phyloP scores from a whole-genome alignment of 805 yeast species.

The Candida tibetensis region DNA sequence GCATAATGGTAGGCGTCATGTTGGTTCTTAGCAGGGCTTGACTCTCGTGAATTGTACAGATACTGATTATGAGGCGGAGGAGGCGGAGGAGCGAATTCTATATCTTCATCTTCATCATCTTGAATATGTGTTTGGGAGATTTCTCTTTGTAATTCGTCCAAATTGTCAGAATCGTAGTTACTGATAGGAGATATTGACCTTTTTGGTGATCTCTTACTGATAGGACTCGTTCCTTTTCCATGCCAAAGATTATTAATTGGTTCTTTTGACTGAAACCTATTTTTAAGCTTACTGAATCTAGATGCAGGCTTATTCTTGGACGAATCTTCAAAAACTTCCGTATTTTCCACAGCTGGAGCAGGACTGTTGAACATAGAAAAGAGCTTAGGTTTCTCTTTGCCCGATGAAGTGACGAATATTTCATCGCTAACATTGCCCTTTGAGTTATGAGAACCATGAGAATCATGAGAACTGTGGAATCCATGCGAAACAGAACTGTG shows the following conservation, averaged over 20 bases:
- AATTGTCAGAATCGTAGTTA: constrained; percentile 12
- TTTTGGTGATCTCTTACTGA: constrained; percentile 1
- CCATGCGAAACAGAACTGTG: neutral
- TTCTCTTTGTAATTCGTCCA: constrained; percentile 8
- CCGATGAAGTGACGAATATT: constrained; percentile 5
- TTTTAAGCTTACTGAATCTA: constrained; percentile 31
- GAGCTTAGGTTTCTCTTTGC: neutral
- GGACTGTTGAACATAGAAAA: neutral
- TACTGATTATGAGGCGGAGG: constrained; percentile 24
- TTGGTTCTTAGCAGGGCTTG: no score
- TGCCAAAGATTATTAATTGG: constrained; percentile 29
- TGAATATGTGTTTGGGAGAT: constrained; percentile 1
- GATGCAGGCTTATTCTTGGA: constrained; percentile 20
- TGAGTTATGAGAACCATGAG: neutral
- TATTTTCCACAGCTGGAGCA: constrained; percentile 7
- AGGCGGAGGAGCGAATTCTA: constrained; percentile 17
- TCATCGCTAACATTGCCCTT: neutral
- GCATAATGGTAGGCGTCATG: no score
- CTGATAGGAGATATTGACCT: constrained; percentile 21
- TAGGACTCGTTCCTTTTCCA: neutral
- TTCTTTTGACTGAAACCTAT: constrained; percentile 33
- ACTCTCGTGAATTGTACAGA: no score
- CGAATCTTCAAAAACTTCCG: constrained; percentile 11
- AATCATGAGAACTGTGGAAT: neutral
- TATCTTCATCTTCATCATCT: constrained; percentile 12